Conservation (phyloP, 2,329 filamentous ascomycete genomes). For the Pseudopyricularia javanii region DNA sequence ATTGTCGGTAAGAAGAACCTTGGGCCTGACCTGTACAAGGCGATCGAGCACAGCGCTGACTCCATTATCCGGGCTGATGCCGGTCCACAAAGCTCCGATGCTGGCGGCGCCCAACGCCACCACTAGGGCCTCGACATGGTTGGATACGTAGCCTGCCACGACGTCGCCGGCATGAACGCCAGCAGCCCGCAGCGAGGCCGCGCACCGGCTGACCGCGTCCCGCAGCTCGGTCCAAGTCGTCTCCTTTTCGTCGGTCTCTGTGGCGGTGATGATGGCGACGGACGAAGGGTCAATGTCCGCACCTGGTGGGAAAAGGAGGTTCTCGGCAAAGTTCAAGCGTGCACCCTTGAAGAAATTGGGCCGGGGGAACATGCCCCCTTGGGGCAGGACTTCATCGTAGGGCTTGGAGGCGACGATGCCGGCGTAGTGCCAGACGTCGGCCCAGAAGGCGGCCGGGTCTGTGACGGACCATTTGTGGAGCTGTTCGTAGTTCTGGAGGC, state of each 20-base stretch:
- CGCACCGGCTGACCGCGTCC: slow-evolving; percentile 62
- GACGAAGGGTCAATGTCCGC: slow-evolving; percentile 41
- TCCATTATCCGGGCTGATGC: slow-evolving; percentile 83
- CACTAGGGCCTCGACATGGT: slow-evolving; percentile 76
- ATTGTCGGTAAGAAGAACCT: slow-evolving; percentile 76
- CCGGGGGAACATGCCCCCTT: slow-evolving; percentile 68
- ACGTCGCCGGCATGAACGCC: slow-evolving; percentile 47
- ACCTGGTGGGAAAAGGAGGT: slow-evolving; percentile 65
- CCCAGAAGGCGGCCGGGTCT: slow-evolving; percentile 69
- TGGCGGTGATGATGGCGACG: slow-evolving; percentile 67
- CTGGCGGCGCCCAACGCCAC: slow-evolving; percentile 77
- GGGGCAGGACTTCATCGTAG: slow-evolving; percentile 53
- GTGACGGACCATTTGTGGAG: slow-evolving; percentile 79
- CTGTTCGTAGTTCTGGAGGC: slow-evolving; percentile 55
- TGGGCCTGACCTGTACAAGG: slow-evolving; percentile 72
- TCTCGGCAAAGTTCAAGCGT: slow-evolving; percentile 86
- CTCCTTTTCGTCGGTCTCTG: slow-evolving; percentile 55
- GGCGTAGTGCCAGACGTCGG: slow-evolving; percentile 71
- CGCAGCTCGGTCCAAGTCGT: slow-evolving; percentile 70
- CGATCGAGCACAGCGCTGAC: slow-evolving; percentile 85
- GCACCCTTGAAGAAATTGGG: slow-evolving; percentile 75
- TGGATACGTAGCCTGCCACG: slow-evolving; percentile 70
- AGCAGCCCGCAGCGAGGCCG: slow-evolving; percentile 50
- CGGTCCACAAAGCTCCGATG: slow-evolving; percentile 83
- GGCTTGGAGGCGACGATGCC: slow-evolving; percentile 57